These are phyloP conservation scores for Suillus ampliporus DNA, from an alignment of 768 basidiomycete genomes.

Conservation along the genomic window DNA sequence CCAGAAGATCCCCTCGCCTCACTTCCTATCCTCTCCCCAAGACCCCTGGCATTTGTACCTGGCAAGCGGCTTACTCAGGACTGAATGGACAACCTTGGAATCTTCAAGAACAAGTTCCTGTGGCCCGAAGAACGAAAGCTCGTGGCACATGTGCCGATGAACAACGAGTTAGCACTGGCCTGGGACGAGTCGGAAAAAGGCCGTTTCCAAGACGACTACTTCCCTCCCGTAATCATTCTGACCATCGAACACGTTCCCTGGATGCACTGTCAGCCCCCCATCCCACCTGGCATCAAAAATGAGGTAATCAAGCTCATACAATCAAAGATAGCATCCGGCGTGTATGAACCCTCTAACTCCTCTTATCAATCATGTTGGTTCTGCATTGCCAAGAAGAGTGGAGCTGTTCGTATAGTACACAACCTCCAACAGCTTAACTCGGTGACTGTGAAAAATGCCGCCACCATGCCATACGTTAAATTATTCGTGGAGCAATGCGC, in stretches of 20 bases:
- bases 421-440: no score
- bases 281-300: no score
- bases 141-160: slow-evolving; percentile 28
- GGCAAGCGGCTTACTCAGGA: background rate
- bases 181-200: slow-evolving; percentile 47
- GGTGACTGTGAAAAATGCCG: slow-evolving; percentile 11
- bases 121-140: slow-evolving; percentile 15
- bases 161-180: slow-evolving; percentile 41
- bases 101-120: background rate
- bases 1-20: slow-evolving; percentile 41
- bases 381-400: slow-evolving; percentile 36
- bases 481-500: slow-evolving; percentile 22
- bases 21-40: slow-evolving; percentile 21
- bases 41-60: background rate
- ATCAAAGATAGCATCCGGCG: slow-evolving; percentile 42
- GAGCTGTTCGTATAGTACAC: no score
- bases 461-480: slow-evolving; percentile 20
- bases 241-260: slow-evolving; percentile 43
- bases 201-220: slow-evolving; percentile 38
- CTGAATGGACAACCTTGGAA: background rate
- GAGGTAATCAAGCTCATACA: slow-evolving; percentile 29
- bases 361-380: slow-evolving; percentile 49
- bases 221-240: slow-evolving; percentile 38
- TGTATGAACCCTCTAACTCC: slow-evolving; percentile 45
- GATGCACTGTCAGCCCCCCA: no score